Conservation (phyloP, 192 early-diverging fungal genomes). For the Umbelopsis sp. region DNA sequence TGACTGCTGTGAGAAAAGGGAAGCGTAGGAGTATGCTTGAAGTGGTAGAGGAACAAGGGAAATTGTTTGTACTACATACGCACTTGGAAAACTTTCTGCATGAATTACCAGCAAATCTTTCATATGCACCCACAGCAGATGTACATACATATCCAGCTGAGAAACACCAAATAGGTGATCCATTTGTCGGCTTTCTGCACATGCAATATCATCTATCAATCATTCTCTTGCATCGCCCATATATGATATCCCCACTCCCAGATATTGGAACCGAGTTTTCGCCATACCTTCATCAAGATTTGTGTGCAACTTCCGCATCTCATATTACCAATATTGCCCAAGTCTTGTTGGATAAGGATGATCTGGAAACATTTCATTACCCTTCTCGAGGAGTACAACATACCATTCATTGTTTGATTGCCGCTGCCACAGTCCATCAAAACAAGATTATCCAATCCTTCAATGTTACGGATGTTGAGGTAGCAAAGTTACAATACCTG, state of each 20-base stretch:
- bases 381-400: constrained; percentile 56
- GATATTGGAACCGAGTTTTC: constrained; percentile 33
- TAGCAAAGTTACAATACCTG: constrained; percentile 26
- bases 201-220: constrained; percentile 56
- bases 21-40: constrained; percentile 24
- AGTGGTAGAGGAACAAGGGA: constrained; percentile 35
- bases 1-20: constrained; percentile 21
- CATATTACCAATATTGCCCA: constrained; percentile 55
- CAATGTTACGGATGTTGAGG: not conserved
- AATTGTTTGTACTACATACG: constrained; percentile 34
- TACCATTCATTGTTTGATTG: constrained; percentile 54
- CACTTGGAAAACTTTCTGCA: constrained; percentile 39
- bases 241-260: constrained; percentile 31
- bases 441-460: constrained; percentile 17
- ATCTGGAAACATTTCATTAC: constrained; percentile 45
- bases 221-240: constrained; percentile 56
- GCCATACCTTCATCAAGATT: constrained; percentile 44
- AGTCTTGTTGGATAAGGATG: constrained; percentile 44
- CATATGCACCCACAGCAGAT: constrained; percentile 35
- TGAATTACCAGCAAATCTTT: constrained; percentile 33
- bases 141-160: constrained; percentile 34
- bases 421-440: constrained; percentile 51
- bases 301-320: constrained; percentile 54
- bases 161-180: constrained; percentile 28
- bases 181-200: constrained; percentile 57